These are phyloP conservation scores for Phytophthora hybrid DNA, from an alignment of 352 stramenopile species.

Conservation along the genomic window DNA sequence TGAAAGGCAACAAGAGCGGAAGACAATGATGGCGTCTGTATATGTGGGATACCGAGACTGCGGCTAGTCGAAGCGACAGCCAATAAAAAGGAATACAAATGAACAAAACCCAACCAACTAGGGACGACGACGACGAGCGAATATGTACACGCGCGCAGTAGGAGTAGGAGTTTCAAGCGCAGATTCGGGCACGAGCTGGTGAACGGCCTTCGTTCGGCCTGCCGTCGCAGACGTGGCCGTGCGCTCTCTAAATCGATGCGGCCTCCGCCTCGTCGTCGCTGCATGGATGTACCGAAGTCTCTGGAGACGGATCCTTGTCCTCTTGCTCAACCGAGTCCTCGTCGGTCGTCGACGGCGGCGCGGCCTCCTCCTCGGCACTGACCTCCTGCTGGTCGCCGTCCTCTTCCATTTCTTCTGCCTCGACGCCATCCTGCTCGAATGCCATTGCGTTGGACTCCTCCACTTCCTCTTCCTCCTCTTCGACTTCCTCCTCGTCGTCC, in stretches of 20 bases:
- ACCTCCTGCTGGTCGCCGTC: constrained; percentile 33
- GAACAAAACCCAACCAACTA: constrained; percentile 40
- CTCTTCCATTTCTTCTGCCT: constrained; percentile 22
- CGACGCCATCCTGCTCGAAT: constrained; percentile 25
- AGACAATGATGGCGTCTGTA: constrained; percentile 38
- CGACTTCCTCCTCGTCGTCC: constrained; percentile 41
- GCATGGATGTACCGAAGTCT: constrained; percentile 28
- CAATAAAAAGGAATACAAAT: constrained; percentile 54
- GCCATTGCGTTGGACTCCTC: constrained; percentile 35
- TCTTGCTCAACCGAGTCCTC: constrained; percentile 25
- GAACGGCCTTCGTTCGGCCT: constrained; percentile 1
- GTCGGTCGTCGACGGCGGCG: constrained; percentile 16
- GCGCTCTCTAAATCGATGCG: constrained; percentile 35
- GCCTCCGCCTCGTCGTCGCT: constrained; percentile 30
- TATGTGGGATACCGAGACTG: constrained; percentile 35
- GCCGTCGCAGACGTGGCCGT: constrained; percentile 19
- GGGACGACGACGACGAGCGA: constrained; percentile 23
- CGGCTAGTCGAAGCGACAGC: constrained; percentile 28
- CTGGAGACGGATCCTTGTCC: constrained; percentile 14
- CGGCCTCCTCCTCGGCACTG: constrained; percentile 10
- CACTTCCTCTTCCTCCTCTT: constrained; percentile 42
- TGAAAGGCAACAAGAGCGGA: constrained; percentile 15
- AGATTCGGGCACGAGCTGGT: not conserved
- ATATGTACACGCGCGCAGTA: constrained; percentile 15
- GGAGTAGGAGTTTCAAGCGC: not conserved